Evolutionary conservation across 345 rosid genomes (phyloP).

Genomic region (Moricandia moricandioides): DNA sequence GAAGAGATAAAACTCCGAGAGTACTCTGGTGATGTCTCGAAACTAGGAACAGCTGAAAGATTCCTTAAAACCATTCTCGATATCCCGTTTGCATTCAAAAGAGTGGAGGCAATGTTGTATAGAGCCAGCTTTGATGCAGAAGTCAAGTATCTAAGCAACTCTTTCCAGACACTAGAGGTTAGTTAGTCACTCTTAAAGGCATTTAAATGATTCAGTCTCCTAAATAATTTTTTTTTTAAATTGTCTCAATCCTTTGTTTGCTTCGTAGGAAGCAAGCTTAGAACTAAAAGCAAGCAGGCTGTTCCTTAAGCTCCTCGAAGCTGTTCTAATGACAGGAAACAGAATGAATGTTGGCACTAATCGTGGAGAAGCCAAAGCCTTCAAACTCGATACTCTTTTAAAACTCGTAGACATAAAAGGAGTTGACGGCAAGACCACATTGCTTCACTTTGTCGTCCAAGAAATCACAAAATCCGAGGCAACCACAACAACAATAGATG

Average conservation of each 20-base stretch:
- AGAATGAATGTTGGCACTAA: constrained; percentile 96
- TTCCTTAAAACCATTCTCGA: constrained; percentile 89
- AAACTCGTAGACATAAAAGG: constrained; percentile 98
- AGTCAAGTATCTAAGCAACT: constrained; percentile 76
- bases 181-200: constrained; percentile 24
- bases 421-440: constrained; percentile 92
- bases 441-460: constrained; percentile 97
- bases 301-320: constrained; percentile 93
- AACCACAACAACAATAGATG: constrained; percentile 30
- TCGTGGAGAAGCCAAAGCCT: constrained; percentile 94
- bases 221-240: too few species aligned
- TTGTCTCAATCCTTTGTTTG: background rate
- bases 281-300: constrained; percentile 87
- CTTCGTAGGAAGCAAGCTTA: constrained; percentile 71
- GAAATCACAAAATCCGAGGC: constrained; percentile 87
- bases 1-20: constrained; percentile 94
- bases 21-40: constrained; percentile 62
- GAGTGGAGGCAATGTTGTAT: constrained; percentile 96
- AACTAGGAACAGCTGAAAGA: constrained; percentile 88
- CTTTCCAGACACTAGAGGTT: constrained; percentile 88
- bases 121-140: constrained; percentile 93
- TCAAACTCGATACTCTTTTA: constrained; percentile 95
- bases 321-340: constrained; percentile 91
- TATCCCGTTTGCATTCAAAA: constrained; percentile 87
- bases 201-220: background rate